phyloP scores from a whole-genome alignment of 202 grass and related monocot species.

The Panicum virgatum region DNA sequence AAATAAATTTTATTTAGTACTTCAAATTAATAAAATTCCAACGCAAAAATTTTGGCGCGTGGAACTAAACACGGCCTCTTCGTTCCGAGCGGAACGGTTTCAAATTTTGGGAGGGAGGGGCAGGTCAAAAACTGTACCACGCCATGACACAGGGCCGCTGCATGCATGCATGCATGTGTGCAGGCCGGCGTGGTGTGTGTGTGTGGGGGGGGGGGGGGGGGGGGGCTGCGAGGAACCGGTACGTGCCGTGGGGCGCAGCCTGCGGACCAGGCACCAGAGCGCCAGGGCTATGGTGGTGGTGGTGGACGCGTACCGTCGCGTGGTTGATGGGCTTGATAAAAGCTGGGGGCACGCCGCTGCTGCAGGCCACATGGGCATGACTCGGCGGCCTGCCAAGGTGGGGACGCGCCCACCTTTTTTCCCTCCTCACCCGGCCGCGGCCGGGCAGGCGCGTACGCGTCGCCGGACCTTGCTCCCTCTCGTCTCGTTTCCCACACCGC shows the following conservation, averaged over 20 bases:
- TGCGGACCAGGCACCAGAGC: neutral
- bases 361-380: conserved; percentile 45
- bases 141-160: neutral
- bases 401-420: neutral
- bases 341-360: conserved; percentile 27
- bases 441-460: too few relatives aligned
- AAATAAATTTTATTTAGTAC: too few relatives aligned
- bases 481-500: too few relatives aligned
- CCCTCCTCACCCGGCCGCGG: too few relatives aligned
- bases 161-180: conserved; percentile 11
- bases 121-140: neutral
- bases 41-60: too few relatives aligned
- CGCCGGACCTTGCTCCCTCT: too few relatives aligned
- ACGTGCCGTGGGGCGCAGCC: conserved; percentile 23
- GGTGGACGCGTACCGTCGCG: conserved; percentile 25
- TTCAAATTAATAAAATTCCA: too few relatives aligned
- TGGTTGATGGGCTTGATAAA: conserved; percentile 45
- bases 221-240: neutral
- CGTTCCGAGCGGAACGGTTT: too few relatives aligned
- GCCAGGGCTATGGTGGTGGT: neutral
- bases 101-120: neutral
- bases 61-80: too few relatives aligned
- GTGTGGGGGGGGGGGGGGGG: too few relatives aligned
- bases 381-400: conserved; percentile 33
- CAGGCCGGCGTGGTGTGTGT: neutral